Percentiles rank a stretch among this genome's conserved stretches.
phyloP scores from a whole-genome alignment of 768 basidiomycete species.

The Lenzites betulinus region DNA sequence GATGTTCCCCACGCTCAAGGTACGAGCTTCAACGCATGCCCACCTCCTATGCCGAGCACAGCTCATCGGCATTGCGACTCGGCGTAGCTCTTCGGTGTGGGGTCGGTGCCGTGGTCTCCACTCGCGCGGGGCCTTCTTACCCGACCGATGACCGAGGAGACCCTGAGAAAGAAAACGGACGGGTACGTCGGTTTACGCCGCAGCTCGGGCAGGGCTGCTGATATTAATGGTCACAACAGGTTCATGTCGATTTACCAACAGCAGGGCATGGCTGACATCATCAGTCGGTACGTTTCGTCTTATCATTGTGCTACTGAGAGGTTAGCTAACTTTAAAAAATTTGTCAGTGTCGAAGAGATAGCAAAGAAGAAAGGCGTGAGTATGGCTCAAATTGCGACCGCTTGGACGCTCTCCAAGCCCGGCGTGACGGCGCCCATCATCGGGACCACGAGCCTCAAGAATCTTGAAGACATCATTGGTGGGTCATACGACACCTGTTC shows the following conservation, averaged over 20 bases:
- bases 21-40: too few species aligned
- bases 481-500: neutral
- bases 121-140: conserved; percentile 39
- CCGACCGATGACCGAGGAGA: conserved; percentile 30
- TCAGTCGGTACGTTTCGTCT: conserved; percentile 13
- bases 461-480: conserved; percentile 41
- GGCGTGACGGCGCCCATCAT: conserved; percentile 44
- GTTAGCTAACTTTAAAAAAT: neutral
- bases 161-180: conserved; percentile 30
- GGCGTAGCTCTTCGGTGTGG: conserved; percentile 42
- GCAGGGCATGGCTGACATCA: conserved; percentile 9
- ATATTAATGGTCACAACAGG: neutral
- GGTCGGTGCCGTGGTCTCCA: conserved; percentile 43
- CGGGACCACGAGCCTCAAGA: conserved; percentile 38
- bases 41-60: too few species aligned
- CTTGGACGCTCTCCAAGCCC: conserved; percentile 37
- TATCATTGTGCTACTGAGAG: neutral
- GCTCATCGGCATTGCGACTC: too few species aligned
- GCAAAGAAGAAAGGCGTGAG: conserved; percentile 41
- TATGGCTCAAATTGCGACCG: conserved; percentile 45
- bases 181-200: conserved; percentile 13
- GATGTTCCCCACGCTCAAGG: conserved; percentile 54
- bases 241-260: conserved; percentile 13
- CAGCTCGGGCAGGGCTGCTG: neutral
- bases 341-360: conserved; percentile 38